Evolutionary conservation across 2,329 filamentous ascomycete species (phyloP), one percentile per base, ranked within the genome.

Genomic region (Macrophomina phaseolina): DNA sequence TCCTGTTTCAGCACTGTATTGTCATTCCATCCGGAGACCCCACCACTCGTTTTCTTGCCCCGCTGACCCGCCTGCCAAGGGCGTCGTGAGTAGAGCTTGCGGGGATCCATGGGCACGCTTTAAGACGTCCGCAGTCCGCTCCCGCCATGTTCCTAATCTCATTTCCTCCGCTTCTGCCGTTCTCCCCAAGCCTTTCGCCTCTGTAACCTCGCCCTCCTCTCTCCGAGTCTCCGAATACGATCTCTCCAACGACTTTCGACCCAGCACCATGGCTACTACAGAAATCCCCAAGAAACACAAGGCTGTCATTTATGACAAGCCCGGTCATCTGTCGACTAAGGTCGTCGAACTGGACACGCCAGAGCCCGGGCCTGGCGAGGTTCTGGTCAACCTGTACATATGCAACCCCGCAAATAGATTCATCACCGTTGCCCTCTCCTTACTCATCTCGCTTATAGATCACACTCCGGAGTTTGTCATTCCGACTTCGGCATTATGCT

Each of bases 311-410:
- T 91, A 90, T 73, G 88, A 90, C 77, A 84, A 88, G 72, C 89
- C 89, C 0, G 89, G 89, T 58, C 84, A 81, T 3, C 83, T 90
- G 68, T 90, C 87, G 2, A 90, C 87, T 7, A 89, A 89, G 75
- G 78, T 90, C 55, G 84, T 86, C 67, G 86, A 87, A 67, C 76
- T 90, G 56, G 87, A 90, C 70, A 88, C 86, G 46, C 89, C 89
- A 2, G 86, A 89, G 74, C 89, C 89, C 3, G 87, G 86, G 1
- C 75, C 83, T 0, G 88, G 88, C 67, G 84, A 91, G 73, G 86
- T 90, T 4, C 76, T 90, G 64, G 82, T 90, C 69, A 87, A 88
- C 69, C 74, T 90, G 85, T 87, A 77, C 68, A 85, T 87, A 77
- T 68, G 80, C 70, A 72, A 49, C 53, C 42, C 63, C 53, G 63